Conservation (phyloP, 306 rosid genomes). For the Herpetospermum pedunculosum region DNA sequence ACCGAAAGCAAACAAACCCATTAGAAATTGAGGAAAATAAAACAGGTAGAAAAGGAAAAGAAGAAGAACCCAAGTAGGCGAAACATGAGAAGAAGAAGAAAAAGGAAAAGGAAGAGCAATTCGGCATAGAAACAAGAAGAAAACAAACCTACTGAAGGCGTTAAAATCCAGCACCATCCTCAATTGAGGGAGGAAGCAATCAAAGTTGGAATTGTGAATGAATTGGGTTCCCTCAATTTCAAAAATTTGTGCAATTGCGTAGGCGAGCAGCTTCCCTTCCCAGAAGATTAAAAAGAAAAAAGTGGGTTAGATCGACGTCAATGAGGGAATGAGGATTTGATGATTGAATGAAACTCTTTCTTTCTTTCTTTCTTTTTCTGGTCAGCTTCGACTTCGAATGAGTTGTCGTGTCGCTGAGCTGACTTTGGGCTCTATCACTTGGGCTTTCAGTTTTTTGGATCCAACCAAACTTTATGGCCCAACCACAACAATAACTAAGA, state of each 20-base stretch:
- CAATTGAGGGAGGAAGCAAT: background rate
- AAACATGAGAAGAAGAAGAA: background rate
- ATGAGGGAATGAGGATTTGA: background rate
- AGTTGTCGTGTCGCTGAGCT: too few species aligned
- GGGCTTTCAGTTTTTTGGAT: too few species aligned
- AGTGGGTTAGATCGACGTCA: background rate
- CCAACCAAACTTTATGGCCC: too few species aligned
- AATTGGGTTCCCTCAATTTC: too few species aligned
- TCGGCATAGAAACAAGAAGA: background rate
- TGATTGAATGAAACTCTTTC: too few species aligned
- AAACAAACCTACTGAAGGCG: background rate
- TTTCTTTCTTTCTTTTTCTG: too few species aligned
- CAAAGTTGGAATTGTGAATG: background rate
- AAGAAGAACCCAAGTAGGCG: background rate
- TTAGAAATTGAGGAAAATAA: background rate
- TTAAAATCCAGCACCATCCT: background rate
- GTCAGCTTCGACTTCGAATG: too few species aligned
- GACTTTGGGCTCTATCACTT: too few species aligned
- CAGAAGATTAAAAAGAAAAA: background rate
- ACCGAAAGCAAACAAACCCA: background rate
- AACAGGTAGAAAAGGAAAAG: background rate
- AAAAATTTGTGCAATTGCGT: background rate
- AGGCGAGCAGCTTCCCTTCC: background rate
- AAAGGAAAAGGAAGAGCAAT: background rate
- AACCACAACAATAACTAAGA: too few species aligned